phyloP scores from a whole-genome alignment of 495 filamentous ascomycete genomes.

The Penicillium alfredii region DNA sequence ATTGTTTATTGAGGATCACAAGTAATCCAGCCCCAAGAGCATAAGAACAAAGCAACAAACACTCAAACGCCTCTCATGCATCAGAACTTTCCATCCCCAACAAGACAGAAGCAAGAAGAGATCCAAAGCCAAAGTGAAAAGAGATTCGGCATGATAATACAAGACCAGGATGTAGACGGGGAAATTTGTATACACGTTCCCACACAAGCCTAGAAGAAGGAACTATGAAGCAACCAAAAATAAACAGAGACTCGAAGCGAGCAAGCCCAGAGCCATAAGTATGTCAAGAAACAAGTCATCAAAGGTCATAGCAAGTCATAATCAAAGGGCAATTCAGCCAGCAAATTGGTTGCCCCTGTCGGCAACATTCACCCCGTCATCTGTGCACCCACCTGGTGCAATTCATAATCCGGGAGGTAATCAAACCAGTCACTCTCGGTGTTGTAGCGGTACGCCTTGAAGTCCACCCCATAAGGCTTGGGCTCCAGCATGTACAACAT shows the following conservation, averaged over 20 bases:
- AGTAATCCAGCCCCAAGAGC: too few relatives aligned
- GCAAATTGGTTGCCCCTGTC: too few relatives aligned
- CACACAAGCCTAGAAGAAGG: slow-evolving; percentile 5
- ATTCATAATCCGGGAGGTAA: slow-evolving; percentile 67
- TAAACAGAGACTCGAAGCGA: background rate
- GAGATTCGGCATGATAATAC: slow-evolving; percentile 9
- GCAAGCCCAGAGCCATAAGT: background rate
- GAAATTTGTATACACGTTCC: background rate
- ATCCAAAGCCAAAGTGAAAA: background rate
- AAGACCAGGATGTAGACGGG: slow-evolving; percentile 2
- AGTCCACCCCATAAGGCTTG: slow-evolving; percentile 96
- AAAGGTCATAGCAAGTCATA: slow-evolving; percentile 20
- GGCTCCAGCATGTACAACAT: slow-evolving; percentile 91
- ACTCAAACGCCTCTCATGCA: slow-evolving; percentile 12
- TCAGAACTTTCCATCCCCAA: slow-evolving; percentile 3
- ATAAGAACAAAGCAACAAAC: background rate
- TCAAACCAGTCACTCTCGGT: slow-evolving; percentile 71
- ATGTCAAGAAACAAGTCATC: slow-evolving; percentile 10
- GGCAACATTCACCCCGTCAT: too few relatives aligned
- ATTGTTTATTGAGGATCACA: too few relatives aligned
- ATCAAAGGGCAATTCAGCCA: background rate
- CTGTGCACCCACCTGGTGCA: slow-evolving; percentile 45
- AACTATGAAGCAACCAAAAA: slow-evolving; percentile 2
- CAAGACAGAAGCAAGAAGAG: slow-evolving; percentile 2
- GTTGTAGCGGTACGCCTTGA: slow-evolving; percentile 89